Percentiles rank a stretch among this genome's conserved stretches.
These are phyloP conservation scores for Pseudogymnoascus sp. DNA, from an alignment of 2,329 filamentous ascomycete species.

Conservation along the genomic window DNA sequence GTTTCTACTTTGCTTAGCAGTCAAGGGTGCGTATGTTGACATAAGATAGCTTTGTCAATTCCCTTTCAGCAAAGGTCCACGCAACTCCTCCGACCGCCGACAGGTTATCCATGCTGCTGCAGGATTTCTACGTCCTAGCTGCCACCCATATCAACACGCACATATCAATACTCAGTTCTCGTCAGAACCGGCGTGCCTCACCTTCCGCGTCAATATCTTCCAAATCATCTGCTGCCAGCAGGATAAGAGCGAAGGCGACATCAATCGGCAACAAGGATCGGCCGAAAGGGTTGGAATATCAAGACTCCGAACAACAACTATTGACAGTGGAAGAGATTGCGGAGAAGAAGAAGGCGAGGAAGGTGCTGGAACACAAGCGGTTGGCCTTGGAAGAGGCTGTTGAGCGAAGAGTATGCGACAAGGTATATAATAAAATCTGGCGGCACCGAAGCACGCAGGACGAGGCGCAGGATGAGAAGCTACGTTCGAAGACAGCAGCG, in stretches of 20 bases:
- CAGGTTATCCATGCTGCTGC: constrained; percentile 75
- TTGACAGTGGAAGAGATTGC: constrained; percentile 79
- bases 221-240: constrained; percentile 46
- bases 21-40: constrained; percentile 11
- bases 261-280: constrained; percentile 47
- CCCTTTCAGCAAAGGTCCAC: constrained; percentile 78
- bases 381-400: constrained; percentile 79
- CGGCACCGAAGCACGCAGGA: constrained; percentile 86
- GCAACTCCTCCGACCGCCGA: constrained; percentile 76
- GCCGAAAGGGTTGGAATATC: constrained; percentile 32
- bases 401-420: constrained; percentile 76
- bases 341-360: constrained; percentile 69
- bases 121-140: constrained; percentile 83
- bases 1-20: constrained; percentile 8
- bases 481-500: constrained; percentile 88
- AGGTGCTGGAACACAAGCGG: constrained; percentile 68
- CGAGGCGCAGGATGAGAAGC: constrained; percentile 87
- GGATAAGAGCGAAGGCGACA: constrained; percentile 47
- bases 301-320: constrained; percentile 65
- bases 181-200: constrained; percentile 60
- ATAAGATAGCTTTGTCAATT: constrained; percentile 71
- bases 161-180: constrained; percentile 68
- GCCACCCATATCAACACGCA: constrained; percentile 79
- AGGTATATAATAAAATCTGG: constrained; percentile 82
- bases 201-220: constrained; percentile 47